These are phyloP conservation scores for Entomortierella beljakovae DNA, from an alignment of 192 early-diverging fungal species.

Conservation along the genomic window DNA sequence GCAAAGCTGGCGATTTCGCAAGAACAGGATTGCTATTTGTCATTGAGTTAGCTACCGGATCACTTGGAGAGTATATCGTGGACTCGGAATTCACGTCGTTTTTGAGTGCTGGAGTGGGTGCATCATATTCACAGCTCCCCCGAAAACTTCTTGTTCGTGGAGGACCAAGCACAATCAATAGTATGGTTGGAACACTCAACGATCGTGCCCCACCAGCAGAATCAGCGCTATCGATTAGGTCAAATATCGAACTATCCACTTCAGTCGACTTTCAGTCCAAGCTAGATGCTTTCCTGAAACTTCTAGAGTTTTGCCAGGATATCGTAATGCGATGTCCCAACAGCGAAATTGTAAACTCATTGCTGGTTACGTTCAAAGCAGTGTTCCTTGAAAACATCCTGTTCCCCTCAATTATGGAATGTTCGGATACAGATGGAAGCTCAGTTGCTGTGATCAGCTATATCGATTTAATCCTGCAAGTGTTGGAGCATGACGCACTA, in stretches of 20 bases:
- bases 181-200: slow-evolving; percentile 55
- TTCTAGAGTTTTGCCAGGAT: slow-evolving; percentile 80
- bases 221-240: slow-evolving; percentile 19
- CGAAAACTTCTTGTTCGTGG: slow-evolving; percentile 73
- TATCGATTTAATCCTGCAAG: slow-evolving; percentile 84
- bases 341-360: slow-evolving; percentile 62
- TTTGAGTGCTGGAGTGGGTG: slow-evolving; percentile 86
- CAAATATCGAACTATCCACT: slow-evolving; percentile 66
- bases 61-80: slow-evolving; percentile 84
- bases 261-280: slow-evolving; percentile 72
- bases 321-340: slow-evolving; percentile 78
- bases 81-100: slow-evolving; percentile 87
- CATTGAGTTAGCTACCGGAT: slow-evolving; percentile 81
- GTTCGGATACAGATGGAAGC: slow-evolving; percentile 93
- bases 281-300: slow-evolving; percentile 74
- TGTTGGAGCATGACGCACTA: slow-evolving; percentile 79
- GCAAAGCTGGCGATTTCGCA: slow-evolving; percentile 86
- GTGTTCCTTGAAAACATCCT: slow-evolving; percentile 90
- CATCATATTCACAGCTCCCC: slow-evolving; percentile 91
- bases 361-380: slow-evolving; percentile 76
- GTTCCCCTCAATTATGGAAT: slow-evolving; percentile 85
- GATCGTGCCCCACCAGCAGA: slow-evolving; percentile 55
- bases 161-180: slow-evolving; percentile 51
- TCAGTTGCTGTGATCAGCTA: slow-evolving; percentile 92
- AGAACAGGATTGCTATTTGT: slow-evolving; percentile 87